Base-by-base conservation (phyloP, 2,329 filamentous ascomycete genomes). In the Penicillium sp. region DNA sequence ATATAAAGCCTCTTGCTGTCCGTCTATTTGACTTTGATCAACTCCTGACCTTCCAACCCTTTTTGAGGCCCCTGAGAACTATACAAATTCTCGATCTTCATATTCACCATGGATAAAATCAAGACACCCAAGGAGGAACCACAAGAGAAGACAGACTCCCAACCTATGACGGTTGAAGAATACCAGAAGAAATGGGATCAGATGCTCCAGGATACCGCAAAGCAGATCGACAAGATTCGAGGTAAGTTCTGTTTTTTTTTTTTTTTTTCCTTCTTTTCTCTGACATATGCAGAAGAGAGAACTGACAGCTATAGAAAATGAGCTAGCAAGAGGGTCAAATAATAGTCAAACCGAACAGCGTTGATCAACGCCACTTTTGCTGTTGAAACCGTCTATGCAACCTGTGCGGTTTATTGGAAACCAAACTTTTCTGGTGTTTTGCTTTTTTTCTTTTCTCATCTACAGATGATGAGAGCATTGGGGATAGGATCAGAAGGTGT, bases 221-320 rank as follows among this genome's bases (percentile, higher is more conserved):
- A 39, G 24, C 55, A 57, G 34, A 57, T 57, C 34, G 35, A 55
- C 40, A 44, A 55, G 26, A 54, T 54, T 34, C 55, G 50, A 57
- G 55, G 55, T 57, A 10, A 34, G 45, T 42, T 20, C 18, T 3
- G 24, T n/a, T 42, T 42, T 45, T n/a, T n/a, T n/a, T n/a, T n/a
- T n/a, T n/a, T n/a, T n/a, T n/a, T n/a, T n/a, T n/a, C n/a, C n/a
- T n/a, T n/a, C n/a, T n/a, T n/a, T n/a, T n/a, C n/a, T n/a, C 14
- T 50, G 29, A 49, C 50, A 55, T 50, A 45, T 57, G 55, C 55
- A 50, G 31, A 44, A 20, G 35, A 20, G 26, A 29, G 14, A 11
- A 39, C 55, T 57, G 55, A 57, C 55, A 57, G 44, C 43, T 34
- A 39, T 55, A 57, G 55, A 57, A 22, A 44, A 57, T 18, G 55